Percentiles rank a stretch among this genome's conserved stretches.
Evolutionary conservation across 257 asterid genomes (phyloP).

Genomic region (Knoxia roxburghii): DNA sequence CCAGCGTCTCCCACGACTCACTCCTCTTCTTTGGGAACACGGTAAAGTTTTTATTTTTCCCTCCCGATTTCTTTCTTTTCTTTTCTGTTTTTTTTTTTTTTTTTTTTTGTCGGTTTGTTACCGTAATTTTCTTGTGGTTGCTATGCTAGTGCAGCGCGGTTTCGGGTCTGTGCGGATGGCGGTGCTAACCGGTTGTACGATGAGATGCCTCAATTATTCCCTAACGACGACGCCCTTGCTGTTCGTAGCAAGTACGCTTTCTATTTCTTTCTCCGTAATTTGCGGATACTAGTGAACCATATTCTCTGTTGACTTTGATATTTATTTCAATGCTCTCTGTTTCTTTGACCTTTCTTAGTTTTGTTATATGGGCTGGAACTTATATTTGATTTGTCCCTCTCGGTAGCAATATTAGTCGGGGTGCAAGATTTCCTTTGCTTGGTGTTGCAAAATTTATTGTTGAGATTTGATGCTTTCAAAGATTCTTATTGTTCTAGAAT

Average conservation of each 20-base stretch:
- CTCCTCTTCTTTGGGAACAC: slow-evolving; percentile 83
- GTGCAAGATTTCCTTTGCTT: not conserved
- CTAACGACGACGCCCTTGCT: slow-evolving; percentile 43
- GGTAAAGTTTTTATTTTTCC: slow-evolving; percentile 32
- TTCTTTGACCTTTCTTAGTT: not conserved
- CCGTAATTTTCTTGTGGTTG: not conserved
- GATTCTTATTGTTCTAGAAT: not conserved
- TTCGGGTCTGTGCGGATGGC: slow-evolving; percentile 89
- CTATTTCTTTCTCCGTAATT: not conserved
- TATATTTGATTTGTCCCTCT: not conserved
- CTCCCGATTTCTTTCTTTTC: too few species aligned
- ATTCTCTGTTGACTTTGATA: not conserved
- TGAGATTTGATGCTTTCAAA: not conserved
- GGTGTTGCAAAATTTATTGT: not conserved
- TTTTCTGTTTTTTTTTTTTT: not conserved
- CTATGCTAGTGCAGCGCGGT: slow-evolving; percentile 61
- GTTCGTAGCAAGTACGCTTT: slow-evolving; percentile 57
- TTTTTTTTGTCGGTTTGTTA: not conserved
- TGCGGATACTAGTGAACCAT: too few species aligned
- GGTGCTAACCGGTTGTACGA: slow-evolving; percentile 87
- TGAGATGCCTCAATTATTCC: slow-evolving; percentile 69
- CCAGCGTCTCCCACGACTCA: slow-evolving; percentile 67
- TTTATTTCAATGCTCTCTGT: not conserved
- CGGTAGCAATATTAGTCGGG: not conserved
- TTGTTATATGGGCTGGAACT: not conserved